Conservation (phyloP, 2,329 filamentous ascomycete species). For the Geosmithia morbida region DNA sequence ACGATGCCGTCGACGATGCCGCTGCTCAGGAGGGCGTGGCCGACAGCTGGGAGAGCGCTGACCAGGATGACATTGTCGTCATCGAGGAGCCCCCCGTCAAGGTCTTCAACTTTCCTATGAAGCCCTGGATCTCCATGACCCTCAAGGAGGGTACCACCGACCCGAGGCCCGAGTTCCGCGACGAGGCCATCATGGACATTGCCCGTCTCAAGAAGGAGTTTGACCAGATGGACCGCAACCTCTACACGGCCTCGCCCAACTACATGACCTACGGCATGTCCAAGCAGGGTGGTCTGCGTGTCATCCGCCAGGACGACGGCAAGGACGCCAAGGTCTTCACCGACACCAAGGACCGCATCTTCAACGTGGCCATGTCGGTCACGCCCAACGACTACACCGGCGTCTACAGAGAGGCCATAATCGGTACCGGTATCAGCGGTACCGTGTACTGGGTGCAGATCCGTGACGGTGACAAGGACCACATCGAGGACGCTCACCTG, state of each 20-base stretch:
- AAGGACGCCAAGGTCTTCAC: constrained; percentile 86
- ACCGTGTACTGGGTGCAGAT: constrained; percentile 93
- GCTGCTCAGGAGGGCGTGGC: constrained; percentile 32
- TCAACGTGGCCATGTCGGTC: constrained; percentile 77
- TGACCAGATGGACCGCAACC: constrained; percentile 87
- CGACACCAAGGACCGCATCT: constrained; percentile 82
- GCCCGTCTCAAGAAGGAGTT: constrained; percentile 94
- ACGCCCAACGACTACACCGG: constrained; percentile 40
- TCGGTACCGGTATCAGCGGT: constrained; percentile 87
- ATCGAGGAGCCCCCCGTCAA: constrained; percentile 53
- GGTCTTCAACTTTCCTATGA: constrained; percentile 94
- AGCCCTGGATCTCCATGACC: constrained; percentile 83
- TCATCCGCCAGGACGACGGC: constrained; percentile 90
- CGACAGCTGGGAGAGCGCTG: constrained; percentile 88
- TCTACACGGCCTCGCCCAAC: constrained; percentile 76
- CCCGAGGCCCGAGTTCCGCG: constrained; percentile 50
- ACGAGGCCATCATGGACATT: constrained; percentile 79
- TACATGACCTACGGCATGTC: constrained; percentile 93
- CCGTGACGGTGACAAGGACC: constrained; percentile 61
- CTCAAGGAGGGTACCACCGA: constrained; percentile 46
- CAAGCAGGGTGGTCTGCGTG: constrained; percentile 80
- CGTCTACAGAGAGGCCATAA: constrained; percentile 61
- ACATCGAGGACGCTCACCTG: constrained; percentile 63
- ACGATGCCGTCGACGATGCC: constrained; percentile 37
- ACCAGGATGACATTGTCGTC: constrained; percentile 51